These are phyloP conservation scores for Atkinsonella hypoxylon DNA, from an alignment of 2,329 filamentous ascomycete species.

Conservation along the genomic window DNA sequence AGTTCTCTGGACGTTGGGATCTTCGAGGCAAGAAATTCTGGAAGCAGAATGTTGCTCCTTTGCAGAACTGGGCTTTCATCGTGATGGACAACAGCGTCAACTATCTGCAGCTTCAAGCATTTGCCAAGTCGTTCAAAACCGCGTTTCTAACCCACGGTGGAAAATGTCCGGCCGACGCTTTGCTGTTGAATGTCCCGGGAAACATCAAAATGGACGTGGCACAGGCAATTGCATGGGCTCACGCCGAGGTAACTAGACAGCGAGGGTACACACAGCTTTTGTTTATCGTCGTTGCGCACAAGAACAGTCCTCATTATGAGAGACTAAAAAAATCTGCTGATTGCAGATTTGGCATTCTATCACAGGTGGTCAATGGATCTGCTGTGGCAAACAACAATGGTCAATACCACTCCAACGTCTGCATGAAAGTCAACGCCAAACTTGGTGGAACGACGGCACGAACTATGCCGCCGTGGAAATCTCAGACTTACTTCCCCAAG, in stretches of 20 bases:
- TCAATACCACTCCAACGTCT: constrained; percentile 88
- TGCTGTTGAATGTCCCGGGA: constrained; percentile 22
- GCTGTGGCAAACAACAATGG: constrained; percentile 59
- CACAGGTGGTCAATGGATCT: constrained; percentile 64
- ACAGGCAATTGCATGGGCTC: constrained; percentile 33
- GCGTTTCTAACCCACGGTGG: constrained; percentile 40
- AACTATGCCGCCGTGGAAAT: constrained; percentile 23
- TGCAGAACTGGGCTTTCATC: constrained; percentile 67
- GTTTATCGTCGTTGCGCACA: constrained; percentile 63
- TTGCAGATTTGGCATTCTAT: constrained; percentile 70
- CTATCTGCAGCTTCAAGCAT: constrained; percentile 21
- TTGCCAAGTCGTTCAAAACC: constrained; percentile 29
- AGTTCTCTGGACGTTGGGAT: constrained; percentile 70
- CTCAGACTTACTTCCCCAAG: constrained; percentile 23
- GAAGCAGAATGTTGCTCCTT: constrained; percentile 44
- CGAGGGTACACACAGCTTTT: constrained; percentile 59
- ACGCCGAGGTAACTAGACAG: constrained; percentile 38
- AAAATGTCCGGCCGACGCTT: constrained; percentile 22
- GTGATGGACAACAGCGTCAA: constrained; percentile 45
- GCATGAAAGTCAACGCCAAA: constrained; percentile 96
- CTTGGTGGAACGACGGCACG: constrained; percentile 68
- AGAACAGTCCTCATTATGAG: constrained; percentile 62
- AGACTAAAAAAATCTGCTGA: constrained; percentile 85
- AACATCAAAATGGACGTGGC: constrained; percentile 29
- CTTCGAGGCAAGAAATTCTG: constrained; percentile 69